phyloP scores from a whole-genome alignment of 495 filamentous ascomycete genomes.

The Aspergillus olivimuriae region DNA sequence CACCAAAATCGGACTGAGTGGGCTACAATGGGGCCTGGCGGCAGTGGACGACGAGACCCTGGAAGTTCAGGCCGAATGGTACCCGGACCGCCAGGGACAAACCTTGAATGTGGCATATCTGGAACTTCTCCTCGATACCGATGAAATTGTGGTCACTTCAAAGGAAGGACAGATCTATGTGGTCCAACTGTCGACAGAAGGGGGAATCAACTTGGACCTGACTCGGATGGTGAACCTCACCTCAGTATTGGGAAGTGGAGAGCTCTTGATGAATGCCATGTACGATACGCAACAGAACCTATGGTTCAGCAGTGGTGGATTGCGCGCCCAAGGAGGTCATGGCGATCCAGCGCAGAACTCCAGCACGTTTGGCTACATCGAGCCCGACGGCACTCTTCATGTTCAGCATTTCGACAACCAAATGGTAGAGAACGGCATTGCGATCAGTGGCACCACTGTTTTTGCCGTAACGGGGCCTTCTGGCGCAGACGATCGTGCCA shows the following conservation, averaged over 20 bases:
- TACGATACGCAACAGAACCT: constrained; percentile 1
- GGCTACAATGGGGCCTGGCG: constrained; percentile 1
- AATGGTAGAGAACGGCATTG: constrained; percentile 1
- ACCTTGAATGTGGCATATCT: constrained; percentile 3
- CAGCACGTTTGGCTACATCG: background rate
- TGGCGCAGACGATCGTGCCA: background rate
- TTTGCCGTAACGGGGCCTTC: background rate
- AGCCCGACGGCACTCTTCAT: background rate
- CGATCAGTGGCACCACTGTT: background rate
- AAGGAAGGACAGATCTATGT: constrained; percentile 2
- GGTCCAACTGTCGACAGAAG: background rate
- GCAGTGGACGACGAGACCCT: constrained; percentile 1
- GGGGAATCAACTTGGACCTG: background rate
- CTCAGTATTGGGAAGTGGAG: background rate
- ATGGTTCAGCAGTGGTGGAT: constrained; percentile 1
- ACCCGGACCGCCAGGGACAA: background rate
- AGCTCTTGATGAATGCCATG: background rate
- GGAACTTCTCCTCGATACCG: background rate
- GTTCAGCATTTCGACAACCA: background rate
- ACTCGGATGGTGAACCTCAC: background rate
- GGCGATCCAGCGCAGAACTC: background rate
- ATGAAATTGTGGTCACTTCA: constrained; percentile 1
- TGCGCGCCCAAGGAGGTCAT: background rate
- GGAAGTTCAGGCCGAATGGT: background rate
- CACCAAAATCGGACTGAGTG: background rate